Conservation (phyloP, 192 early-diverging fungal genomes). For the Coemansia sp. region DNA sequence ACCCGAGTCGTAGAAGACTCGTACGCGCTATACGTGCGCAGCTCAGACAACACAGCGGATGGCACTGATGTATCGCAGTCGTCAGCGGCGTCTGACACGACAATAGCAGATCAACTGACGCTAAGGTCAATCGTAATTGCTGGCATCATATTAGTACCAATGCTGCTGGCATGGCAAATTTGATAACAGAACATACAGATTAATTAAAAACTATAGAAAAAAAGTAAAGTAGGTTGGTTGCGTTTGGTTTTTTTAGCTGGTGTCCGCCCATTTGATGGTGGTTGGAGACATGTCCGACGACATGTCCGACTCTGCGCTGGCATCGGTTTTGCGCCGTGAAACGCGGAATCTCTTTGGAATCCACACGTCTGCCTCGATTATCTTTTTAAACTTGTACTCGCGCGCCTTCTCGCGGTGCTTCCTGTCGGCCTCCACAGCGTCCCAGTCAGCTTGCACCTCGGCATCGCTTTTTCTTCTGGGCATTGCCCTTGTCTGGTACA, state of each 20-base stretch:
- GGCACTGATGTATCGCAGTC: not conserved
- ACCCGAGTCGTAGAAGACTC: slow-evolving; percentile 20
- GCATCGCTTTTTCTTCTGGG: slow-evolving; percentile 12
- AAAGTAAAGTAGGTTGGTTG: not conserved
- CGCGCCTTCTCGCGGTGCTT: slow-evolving; percentile 24
- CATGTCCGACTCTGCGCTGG: slow-evolving; percentile 2
- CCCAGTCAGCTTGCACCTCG: slow-evolving; percentile 20
- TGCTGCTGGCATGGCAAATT: slow-evolving; percentile 4
- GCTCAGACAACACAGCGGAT: not conserved
- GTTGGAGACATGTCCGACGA: slow-evolving; percentile 9
- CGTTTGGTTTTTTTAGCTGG: not conserved
- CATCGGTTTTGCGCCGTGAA: slow-evolving; percentile 9
- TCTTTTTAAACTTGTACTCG: slow-evolving; percentile 27
- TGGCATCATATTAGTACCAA: slow-evolving; percentile 3
- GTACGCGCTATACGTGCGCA: slow-evolving; percentile 30
- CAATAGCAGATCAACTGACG: not conserved
- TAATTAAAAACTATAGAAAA: not conserved
- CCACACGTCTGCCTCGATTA: slow-evolving; percentile 17
- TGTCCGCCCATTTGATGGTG: slow-evolving; percentile 33
- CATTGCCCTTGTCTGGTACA: slow-evolving; percentile 15
- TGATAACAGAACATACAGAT: not conserved
- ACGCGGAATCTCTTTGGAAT: slow-evolving; percentile 7
- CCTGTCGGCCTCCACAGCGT: slow-evolving; percentile 25
- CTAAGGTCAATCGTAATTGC: slow-evolving; percentile 14
- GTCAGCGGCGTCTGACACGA: not conserved